Percentiles rank a stretch among this genome's conserved stretches.
phyloP scores from a whole-genome alignment of 495 filamentous ascomycete genomes.

The Xylaria scruposa region DNA sequence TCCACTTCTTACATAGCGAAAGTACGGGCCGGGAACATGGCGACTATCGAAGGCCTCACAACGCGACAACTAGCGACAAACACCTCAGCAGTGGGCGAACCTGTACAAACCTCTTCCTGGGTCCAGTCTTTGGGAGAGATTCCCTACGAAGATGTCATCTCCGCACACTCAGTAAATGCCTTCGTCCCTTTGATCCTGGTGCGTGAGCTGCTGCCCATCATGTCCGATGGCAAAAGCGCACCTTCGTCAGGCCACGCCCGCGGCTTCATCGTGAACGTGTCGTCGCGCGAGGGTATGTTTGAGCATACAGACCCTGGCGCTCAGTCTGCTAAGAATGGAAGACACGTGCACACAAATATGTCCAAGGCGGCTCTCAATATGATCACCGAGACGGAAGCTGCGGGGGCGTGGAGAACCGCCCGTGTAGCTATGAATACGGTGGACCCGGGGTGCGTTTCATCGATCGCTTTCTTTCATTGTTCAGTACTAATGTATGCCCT shows the following conservation, averaged over 20 bases:
- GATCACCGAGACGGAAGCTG: constrained; percentile 43
- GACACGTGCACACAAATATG: constrained; percentile 58
- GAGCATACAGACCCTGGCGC: constrained; percentile 35
- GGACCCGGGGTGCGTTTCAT: constrained; percentile 46
- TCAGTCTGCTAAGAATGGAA: constrained; percentile 43
- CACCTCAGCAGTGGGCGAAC: background rate
- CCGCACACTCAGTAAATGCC: constrained; percentile 53
- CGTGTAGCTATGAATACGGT: constrained; percentile 56
- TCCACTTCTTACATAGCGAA: constrained; percentile 5
- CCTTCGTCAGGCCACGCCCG: constrained; percentile 17
- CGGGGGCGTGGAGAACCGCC: constrained; percentile 42
- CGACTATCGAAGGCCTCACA: constrained; percentile 2
- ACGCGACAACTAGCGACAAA: background rate
- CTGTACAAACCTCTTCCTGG: constrained; percentile 45
- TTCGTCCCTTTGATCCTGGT: constrained; percentile 56
- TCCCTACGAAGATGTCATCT: constrained; percentile 58
- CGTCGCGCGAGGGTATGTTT: constrained; percentile 54
- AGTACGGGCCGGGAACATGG: constrained; percentile 3
- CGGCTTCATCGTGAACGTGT: constrained; percentile 56
- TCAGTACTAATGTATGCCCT: background rate
- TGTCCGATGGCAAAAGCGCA: constrained; percentile 32
- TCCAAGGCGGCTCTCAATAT: constrained; percentile 60
- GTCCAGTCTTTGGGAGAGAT: constrained; percentile 52
- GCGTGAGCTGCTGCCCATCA: constrained; percentile 53
- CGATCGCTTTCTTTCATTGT: background rate